Evolutionary conservation across 2,329 filamentous ascomycete genomes (phyloP), one percentile per base, ranked within the genome.

Genomic region (Metarhizium guizhouense): DNA sequence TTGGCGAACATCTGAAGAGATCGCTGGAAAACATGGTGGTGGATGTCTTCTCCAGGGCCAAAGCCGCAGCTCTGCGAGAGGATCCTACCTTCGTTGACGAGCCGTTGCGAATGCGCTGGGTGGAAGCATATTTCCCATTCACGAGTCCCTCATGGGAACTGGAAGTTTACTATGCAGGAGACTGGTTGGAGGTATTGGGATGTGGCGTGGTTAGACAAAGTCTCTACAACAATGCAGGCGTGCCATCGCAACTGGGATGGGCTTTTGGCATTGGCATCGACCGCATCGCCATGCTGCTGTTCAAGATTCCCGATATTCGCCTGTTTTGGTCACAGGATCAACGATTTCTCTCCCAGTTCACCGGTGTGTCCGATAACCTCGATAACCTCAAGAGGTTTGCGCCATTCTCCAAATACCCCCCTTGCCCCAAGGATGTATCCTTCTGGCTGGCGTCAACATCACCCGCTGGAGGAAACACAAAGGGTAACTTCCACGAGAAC

Each of bases 61-160:
- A 84, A 66, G 77, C 78, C 52, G 88, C 87, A 4, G 82, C 84
- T 6, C 72, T 77, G 16, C 75, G 74, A 57, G 74, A 75, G 5
- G 76, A 81, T 52, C 74, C 76, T 5, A 64, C 74, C 54, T 76
- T 74, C 60, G 68, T 74, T 20, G 77, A 83, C 52, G 88, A 95
- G 65, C 90, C 91, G 4, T 76, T 97, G 43, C 86, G 84, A 62
- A 85, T 96, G 65, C 84, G 94, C 61, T 99, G 94, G 94, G 86
- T 97, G 7, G 93, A 96, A 70, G 91, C 94, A 1, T 97, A 94
- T 72, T 99, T 99, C 73, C 94, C 94, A 43, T 97, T 97, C 69
- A 99, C 94, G 0, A 92, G 86, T 56, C 94, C 94, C 0, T 94
- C 88, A 6, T 99, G 90, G 88, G 94, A 99, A 70, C 80, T 99